phyloP scores from a whole-genome alignment of 2,329 filamentous ascomycete genomes.

The Acrodontium crateriforme region DNA sequence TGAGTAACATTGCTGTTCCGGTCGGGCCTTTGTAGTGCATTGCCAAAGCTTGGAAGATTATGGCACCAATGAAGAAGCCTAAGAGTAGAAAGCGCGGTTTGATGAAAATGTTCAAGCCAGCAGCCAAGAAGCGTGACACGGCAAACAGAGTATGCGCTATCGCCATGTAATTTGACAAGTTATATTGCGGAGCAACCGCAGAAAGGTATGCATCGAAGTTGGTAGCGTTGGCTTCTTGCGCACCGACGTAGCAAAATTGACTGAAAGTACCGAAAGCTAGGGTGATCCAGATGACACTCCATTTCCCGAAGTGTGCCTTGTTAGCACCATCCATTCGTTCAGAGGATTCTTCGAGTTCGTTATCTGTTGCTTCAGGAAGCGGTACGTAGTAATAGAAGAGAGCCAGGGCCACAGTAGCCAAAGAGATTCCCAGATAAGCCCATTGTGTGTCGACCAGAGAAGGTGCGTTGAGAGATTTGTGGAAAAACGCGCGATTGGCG shows the following conservation, averaged over 20 bases:
- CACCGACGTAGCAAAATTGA: conserved; percentile 48
- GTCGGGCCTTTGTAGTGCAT: conserved; percentile 35
- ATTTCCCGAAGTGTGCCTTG: conserved; percentile 27
- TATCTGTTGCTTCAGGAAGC: conserved; percentile 47
- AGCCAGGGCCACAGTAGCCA: conserved; percentile 46
- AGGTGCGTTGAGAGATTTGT: conserved; percentile 30
- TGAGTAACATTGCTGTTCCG: conserved; percentile 34
- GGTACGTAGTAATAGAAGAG: conserved; percentile 48
- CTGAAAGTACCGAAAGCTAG: conserved; percentile 40
- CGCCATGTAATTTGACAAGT: conserved; percentile 32
- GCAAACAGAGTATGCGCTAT: conserved; percentile 46
- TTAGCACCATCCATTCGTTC: conserved; percentile 38
- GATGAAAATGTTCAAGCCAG: conserved; percentile 38
- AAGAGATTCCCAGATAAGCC: conserved; percentile 49
- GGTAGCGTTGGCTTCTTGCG: conserved; percentile 42
- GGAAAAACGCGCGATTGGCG: conserved; percentile 44
- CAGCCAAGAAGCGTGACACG: conserved; percentile 42
- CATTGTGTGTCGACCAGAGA: conserved; percentile 48
- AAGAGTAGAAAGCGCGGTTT: conserved; percentile 46
- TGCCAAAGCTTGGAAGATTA: conserved; percentile 37
- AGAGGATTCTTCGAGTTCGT: conserved; percentile 42
- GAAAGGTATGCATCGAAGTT: conserved; percentile 33
- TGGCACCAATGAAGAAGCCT: conserved; percentile 37
- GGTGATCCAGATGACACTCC: conserved; percentile 43
- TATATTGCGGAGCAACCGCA: conserved; percentile 24